Base-by-base conservation (phyloP, 306 rosid species). In the Vigna unguiculata region DNA sequence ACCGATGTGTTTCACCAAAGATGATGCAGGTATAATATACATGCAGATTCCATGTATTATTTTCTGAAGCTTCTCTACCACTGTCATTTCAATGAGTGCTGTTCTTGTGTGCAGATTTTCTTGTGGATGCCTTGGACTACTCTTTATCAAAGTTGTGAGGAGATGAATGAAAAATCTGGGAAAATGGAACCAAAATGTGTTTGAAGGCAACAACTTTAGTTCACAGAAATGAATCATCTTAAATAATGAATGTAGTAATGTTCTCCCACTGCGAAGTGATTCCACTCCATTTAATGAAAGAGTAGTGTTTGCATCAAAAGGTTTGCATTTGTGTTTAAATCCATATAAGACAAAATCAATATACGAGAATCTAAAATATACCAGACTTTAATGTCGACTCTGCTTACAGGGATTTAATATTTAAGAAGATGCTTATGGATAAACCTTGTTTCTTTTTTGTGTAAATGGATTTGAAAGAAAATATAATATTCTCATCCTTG, bases 81-180 rank as follows among this genome's bases (percentile, higher is more conserved):
- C 10, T 62, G 34, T 38, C 10, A 45, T 73, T 64, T 40, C 32
- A 45, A 17, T 17, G 15, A 74, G 59, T 4, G 34, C 52, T 46
- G 38, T 71, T 41, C 54, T 48, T 1, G 28, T 80, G 12, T 85
- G 89, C 97, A 90, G 98, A 92, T 88, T 92, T 90, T 87, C 86
- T 95, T 52, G 98, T 89, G 69, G 97, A 94, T 78, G 96, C 97
- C 70, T 64, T 90, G 92, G 98, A 92, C 80, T 85, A 88, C 74
- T 62, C 95, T 46, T 75, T 95, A 12, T 80, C 97, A 12, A 90
- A 84, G 87, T 77, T 95, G 85, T 90, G 84, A 90, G 21, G 67
- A 41, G 75, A 69, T 57, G 17, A 79, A 52, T 36, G 69, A 70
- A 70, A 70, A 70, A 22, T 53, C 17, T 19, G 41, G 49, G 53